Percentiles rank a stretch among this genome's conserved stretches.
These are phyloP conservation scores for Carpinus fangiana DNA, from an alignment of 306 rosid species.

Conservation along the genomic window DNA sequence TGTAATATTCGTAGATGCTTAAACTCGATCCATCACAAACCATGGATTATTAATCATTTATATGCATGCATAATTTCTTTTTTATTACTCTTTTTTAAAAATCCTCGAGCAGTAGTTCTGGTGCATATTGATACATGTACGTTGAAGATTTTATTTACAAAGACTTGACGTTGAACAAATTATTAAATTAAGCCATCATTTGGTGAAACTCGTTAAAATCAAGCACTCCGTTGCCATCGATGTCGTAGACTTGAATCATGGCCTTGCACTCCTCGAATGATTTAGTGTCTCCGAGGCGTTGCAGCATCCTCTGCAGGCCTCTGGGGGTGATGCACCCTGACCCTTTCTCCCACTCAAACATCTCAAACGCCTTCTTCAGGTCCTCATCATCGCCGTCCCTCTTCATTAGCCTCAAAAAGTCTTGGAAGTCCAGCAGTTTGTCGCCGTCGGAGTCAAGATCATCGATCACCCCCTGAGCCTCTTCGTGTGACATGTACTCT, in stretches of 20 bases:
- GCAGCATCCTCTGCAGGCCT: conserved; percentile 68
- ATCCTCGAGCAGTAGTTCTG: background rate
- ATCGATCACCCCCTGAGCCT: conserved; percentile 53
- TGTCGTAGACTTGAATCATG: conserved; percentile 65
- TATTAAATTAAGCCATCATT: conserved; percentile 54
- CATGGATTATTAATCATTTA: background rate
- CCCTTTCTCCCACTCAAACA: conserved; percentile 69
- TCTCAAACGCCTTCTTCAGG: conserved; percentile 67
- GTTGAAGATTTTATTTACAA: background rate
- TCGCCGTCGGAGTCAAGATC: conserved; percentile 67
- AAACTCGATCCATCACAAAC: no score
- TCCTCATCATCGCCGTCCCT: conserved; percentile 39
- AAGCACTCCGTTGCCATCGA: conserved; percentile 67
- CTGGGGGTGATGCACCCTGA: conserved; percentile 53
- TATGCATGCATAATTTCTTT: background rate
- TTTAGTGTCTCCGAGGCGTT: conserved; percentile 63
- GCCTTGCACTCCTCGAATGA: conserved; percentile 60
- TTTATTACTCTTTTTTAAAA: background rate
- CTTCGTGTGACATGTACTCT: conserved; percentile 60
- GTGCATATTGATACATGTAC: no score
- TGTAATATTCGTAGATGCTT: no score
- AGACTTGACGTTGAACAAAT: background rate
- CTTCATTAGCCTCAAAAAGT: conserved; percentile 57
- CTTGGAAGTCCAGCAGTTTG: conserved; percentile 43
- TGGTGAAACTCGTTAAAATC: conserved; percentile 72